Evolutionary conservation across 1,284 basidiomycete species (phyloP).

Genomic region (Microbotryomycetes sp.): DNA sequence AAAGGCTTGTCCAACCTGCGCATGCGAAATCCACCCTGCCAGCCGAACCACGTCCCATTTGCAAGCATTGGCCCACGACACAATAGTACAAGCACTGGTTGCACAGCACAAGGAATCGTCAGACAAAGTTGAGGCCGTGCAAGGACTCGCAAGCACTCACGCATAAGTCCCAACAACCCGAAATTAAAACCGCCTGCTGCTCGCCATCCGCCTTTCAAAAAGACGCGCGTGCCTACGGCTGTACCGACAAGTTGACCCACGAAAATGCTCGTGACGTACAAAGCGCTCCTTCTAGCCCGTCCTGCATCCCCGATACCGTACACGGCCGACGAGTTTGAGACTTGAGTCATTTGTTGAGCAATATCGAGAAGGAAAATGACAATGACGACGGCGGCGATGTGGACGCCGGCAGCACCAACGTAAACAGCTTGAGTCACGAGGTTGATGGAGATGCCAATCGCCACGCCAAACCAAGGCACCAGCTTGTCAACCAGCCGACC

Average conservation of each 20-base stretch:
- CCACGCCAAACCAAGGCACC: slow-evolving; percentile 58
- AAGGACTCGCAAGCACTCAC: not conserved
- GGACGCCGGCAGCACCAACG: slow-evolving; percentile 53
- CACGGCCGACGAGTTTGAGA: slow-evolving; percentile 25
- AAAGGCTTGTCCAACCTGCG: no score
- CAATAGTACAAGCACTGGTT: slow-evolving; percentile 3
- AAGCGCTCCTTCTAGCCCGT: slow-evolving; percentile 55
- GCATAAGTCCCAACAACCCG: not conserved
- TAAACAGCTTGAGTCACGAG: slow-evolving; percentile 45
- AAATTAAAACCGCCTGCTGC: slow-evolving; percentile 1
- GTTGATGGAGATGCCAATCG: slow-evolving; percentile 46
- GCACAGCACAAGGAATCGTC: not conserved
- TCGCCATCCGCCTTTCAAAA: slow-evolving; percentile 1
- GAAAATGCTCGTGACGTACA: slow-evolving; percentile 47
- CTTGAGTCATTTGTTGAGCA: slow-evolving; percentile 47
- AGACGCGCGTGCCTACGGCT: slow-evolving; percentile 9
- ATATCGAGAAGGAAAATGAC: slow-evolving; percentile 47
- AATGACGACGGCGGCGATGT: slow-evolving; percentile 53
- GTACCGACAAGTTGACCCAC: slow-evolving; percentile 13
- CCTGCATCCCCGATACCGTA: slow-evolving; percentile 52
- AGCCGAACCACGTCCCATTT: slow-evolving; percentile 6
- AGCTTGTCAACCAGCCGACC: slow-evolving; percentile 57
- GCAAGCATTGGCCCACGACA: slow-evolving; percentile 1
- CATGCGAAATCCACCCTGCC: slow-evolving; percentile 10
- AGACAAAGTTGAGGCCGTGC: no score